Evolutionary conservation across 2,329 filamentous ascomycete genomes (phyloP), one percentile per base, ranked within the genome.

Genomic region (Magnaporthiopsis rhizophila): DNA sequence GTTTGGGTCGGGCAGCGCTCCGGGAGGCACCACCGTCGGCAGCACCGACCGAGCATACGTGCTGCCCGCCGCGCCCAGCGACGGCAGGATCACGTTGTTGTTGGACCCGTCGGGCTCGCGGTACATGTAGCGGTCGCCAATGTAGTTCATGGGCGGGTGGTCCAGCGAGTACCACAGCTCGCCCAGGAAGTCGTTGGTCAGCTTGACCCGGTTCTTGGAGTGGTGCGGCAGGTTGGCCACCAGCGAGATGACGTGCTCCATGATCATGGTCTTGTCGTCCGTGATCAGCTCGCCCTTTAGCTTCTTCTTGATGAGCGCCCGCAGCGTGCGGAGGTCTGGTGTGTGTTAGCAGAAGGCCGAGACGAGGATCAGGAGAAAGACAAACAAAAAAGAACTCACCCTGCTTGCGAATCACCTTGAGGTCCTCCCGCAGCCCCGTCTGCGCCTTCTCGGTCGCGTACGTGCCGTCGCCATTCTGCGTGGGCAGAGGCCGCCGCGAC

Each of bases 181-280:
- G 62, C 85, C 81, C 62, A 93, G 80, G 69, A 93, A 89, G 59
- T 76, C 74, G 69, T 89, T 86, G 11, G 89, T 91, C 61, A 92
- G 77, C 62, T 86, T 77, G 58, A 82, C 78, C 12, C 89, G 81
- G 32, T 83, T 80, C 69, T 83, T 83, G 1, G 89, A 91, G 64
- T 82, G 78, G 62, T 81, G 76, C 0, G 87, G 88, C 45, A 92
- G 78, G 38, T 82, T 83, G 15, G 87, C 81, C 6, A 91, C 88
- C 21, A 92, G 79, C 77, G 88, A 84, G 66, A 92, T 91, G 6
- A 89, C 81, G 9, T 85, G 80, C 74, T 92, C 89, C 86, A 92
- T 90, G 59, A 91, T 78, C 80, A 91, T 89, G 1, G 87, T 89
- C 76, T 89, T 90, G 77, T 94, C 91, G 69, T 94, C 87, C 6